phyloP scores from a whole-genome alignment of 2,329 filamentous ascomycete species.

The Microsporum ferrugineum region DNA sequence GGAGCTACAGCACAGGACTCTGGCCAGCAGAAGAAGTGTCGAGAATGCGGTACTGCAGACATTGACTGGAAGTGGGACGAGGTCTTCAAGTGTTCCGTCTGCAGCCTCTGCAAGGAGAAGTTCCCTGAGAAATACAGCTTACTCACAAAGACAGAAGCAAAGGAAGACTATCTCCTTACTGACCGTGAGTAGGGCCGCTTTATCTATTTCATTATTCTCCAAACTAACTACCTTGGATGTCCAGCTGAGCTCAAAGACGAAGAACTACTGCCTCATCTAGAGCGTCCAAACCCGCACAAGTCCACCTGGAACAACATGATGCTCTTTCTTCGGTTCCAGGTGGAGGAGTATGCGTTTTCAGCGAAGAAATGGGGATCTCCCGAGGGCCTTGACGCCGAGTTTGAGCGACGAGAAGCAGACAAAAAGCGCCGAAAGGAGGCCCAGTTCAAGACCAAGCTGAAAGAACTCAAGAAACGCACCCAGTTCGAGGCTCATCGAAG shows the following conservation, averaged over 20 bases:
- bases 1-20: constrained; percentile 63
- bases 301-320: constrained; percentile 98
- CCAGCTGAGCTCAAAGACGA: constrained; percentile 79
- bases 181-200: constrained; percentile 51
- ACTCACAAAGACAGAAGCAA: constrained; percentile 91
- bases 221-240: not conserved
- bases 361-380: constrained; percentile 78
- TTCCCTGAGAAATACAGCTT: constrained; percentile 86
- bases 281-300: constrained; percentile 88
- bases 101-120: constrained; percentile 77
- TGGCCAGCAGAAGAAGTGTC: constrained; percentile 59
- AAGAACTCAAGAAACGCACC: constrained; percentile 86
- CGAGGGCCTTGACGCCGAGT: constrained; percentile 79
- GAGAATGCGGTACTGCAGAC: constrained; percentile 71
- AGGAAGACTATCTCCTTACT: constrained; percentile 88
- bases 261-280: constrained; percentile 74
- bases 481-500: constrained; percentile 79
- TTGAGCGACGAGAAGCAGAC: constrained; percentile 62
- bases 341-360: constrained; percentile 83
- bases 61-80: constrained; percentile 96
- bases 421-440: constrained; percentile 79
- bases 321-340: constrained; percentile 84
- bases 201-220: not conserved
- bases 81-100: constrained; percentile 63
- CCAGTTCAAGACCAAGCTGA: constrained; percentile 80